Percentiles rank a stretch among this genome's conserved stretches.
These are phyloP conservation scores for Claviceps digitariae DNA, from an alignment of 2,329 filamentous ascomycete genomes.

Conservation along the genomic window DNA sequence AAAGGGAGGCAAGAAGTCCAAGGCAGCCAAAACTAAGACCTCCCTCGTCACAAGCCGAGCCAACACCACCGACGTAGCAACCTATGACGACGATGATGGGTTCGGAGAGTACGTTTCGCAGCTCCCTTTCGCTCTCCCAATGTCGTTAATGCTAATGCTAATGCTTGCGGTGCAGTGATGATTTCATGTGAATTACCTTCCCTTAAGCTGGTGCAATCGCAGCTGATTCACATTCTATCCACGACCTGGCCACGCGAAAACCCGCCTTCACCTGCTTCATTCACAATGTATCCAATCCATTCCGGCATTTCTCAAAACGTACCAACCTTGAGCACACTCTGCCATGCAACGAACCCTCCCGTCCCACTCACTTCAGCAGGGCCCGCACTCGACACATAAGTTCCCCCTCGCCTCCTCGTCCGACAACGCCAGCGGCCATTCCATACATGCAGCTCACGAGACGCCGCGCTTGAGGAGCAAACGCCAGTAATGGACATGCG, in stretches of 20 bases:
- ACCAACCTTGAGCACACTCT: background rate
- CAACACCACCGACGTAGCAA: constrained; percentile 53
- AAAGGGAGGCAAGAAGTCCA: constrained; percentile 91
- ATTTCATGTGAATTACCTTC: constrained; percentile 50
- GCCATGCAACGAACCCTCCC: background rate
- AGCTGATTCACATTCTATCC: background rate
- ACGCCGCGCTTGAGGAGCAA: no score
- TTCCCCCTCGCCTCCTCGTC: background rate
- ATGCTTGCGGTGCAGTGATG: constrained; percentile 35
- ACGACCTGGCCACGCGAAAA: no score
- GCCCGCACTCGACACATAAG: no score
- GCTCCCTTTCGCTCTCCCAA: background rate
- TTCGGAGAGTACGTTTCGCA: constrained; percentile 63
- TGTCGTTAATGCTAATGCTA: background rate
- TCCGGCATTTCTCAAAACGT: background rate
- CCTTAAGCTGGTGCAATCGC: background rate
- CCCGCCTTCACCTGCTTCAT: background rate
- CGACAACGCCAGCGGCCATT: background rate
- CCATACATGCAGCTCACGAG: no score
- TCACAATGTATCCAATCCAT: background rate
- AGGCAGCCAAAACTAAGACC: constrained; percentile 92
- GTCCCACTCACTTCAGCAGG: background rate
- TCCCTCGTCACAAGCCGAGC: constrained; percentile 55
- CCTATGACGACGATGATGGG: constrained; percentile 67
- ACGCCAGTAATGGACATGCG: no score